phyloP scores from a whole-genome alignment of 768 basidiomycete species.

The Pulveroboletus sp. region DNA sequence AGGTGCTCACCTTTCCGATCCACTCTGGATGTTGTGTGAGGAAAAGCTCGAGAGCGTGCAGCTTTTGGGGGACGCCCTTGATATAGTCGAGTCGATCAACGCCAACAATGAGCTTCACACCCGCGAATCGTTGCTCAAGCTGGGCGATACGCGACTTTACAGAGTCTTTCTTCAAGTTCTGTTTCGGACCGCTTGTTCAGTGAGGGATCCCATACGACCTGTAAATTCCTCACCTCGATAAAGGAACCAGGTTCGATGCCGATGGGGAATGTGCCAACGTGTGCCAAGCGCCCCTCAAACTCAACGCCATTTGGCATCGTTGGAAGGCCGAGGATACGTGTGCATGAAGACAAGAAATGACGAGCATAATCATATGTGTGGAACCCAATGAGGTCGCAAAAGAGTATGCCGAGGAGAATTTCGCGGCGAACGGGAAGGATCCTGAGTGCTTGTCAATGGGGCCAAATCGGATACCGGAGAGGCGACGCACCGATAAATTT shows the following conservation, averaged over 20 bases:
- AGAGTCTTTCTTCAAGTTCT: slow-evolving; percentile 75
- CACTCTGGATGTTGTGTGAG: slow-evolving; percentile 97
- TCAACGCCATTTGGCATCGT: slow-evolving; percentile 99
- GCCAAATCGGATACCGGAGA: slow-evolving; percentile 12
- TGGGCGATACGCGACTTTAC: slow-evolving; percentile 79
- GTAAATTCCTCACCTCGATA: slow-evolving; percentile 52
- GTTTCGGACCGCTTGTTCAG: slow-evolving; percentile 5
- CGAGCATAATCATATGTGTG: slow-evolving; percentile 99
- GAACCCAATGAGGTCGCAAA: slow-evolving; percentile 97
- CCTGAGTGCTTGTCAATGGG: slow-evolving; percentile 37
- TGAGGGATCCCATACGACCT: not conserved
- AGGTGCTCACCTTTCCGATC: slow-evolving; percentile 82
- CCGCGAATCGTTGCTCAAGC: slow-evolving; percentile 86
- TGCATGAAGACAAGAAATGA: slow-evolving; percentile 98
- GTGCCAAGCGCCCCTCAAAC: slow-evolving; percentile 90
- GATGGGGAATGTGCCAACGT: slow-evolving; percentile 98
- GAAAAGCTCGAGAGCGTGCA: slow-evolving; percentile 95
- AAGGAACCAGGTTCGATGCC: slow-evolving; percentile 96
- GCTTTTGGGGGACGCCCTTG: slow-evolving; percentile 98
- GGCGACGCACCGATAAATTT: slow-evolving; percentile 84
- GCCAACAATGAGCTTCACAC: slow-evolving; percentile 95
- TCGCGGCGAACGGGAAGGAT: slow-evolving; percentile 96
- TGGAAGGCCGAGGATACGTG: slow-evolving; percentile 88
- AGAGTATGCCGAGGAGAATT: slow-evolving; percentile 92
- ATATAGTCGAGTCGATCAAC: slow-evolving; percentile 99